Evolutionary conservation across 768 basidiomycete genomes (phyloP), one percentile per base, ranked within the genome.

Genomic region (Suillus clintonianus): DNA sequence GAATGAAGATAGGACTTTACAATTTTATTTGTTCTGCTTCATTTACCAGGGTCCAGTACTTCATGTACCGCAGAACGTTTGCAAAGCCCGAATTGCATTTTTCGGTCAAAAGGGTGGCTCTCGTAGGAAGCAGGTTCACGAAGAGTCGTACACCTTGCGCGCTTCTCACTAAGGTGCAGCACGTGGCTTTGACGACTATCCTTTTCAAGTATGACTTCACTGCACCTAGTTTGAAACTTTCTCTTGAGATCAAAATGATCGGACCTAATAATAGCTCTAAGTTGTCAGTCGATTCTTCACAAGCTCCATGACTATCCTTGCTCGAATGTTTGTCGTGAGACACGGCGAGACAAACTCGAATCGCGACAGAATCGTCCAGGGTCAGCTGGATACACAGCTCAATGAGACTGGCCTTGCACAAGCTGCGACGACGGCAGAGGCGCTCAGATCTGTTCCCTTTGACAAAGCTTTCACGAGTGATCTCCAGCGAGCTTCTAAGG

Each of bases 281-380:
- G 50, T 51, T 22, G 15, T 50, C 27, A 27, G 47, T 48, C 22
- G 10, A 17, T 19, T 51, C 50, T 11, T 53, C 51, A 13, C n/a
- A 1, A n/a, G 19, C 51, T 32, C 51, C 51, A 57, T 41, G 39
- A 27, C 56, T 71, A 63, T 71, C 60, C 69, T 78, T 32, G 81
- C 82, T 30, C 79, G 80, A 60, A 67, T 92, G 53, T 90, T 88
- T 71, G 76, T 92, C 65, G 82, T 92, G 56, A 86, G 92, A 48
- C 92, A 94, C 68, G 92, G 90, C 22, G 90, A 94, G 79, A 94
- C 92, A 30, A 82, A 86, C 47, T 87, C 83, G 70, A 93, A 93
- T 74, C 76, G 80, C 59, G 74, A 77, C 7, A 78, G 80, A 30
- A 85, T 90, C 62, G 83, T 91, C 51, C 92, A 94, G 79, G 92